Evolutionary conservation across 2,329 filamentous ascomycete species (phyloP).

Genomic region (Simplicillium sp.): DNA sequence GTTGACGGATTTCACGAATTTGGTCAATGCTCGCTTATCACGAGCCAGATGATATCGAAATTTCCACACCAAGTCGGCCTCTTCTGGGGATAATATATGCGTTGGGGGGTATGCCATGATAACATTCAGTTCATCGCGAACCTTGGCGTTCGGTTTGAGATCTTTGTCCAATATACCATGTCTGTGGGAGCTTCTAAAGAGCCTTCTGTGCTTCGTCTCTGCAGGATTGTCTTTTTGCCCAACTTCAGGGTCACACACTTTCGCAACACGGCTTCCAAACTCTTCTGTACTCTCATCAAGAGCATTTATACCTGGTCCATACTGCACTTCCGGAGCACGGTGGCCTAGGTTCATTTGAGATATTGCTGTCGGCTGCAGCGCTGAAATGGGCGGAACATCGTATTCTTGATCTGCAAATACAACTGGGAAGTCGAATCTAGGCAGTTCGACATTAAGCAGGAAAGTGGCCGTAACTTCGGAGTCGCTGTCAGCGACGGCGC

Average conservation of each 20-base stretch:
- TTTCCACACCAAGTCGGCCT: slow-evolving; percentile 95
- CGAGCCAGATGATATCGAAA: slow-evolving; percentile 90
- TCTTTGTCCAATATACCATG: slow-evolving; percentile 94
- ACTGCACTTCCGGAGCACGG: slow-evolving; percentile 78
- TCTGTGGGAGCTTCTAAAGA: slow-evolving; percentile 81
- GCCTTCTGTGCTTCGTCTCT: slow-evolving; percentile 84
- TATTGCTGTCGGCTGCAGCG: slow-evolving; percentile 47
- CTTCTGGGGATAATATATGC: slow-evolving; percentile 76
- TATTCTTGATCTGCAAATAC: slow-evolving; percentile 96
- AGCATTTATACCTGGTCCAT: slow-evolving; percentile 80
- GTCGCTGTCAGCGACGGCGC: slow-evolving; percentile 18
- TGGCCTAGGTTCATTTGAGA: slow-evolving; percentile 64
- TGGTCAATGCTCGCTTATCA: slow-evolving; percentile 87
- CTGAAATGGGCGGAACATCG: slow-evolving; percentile 71
- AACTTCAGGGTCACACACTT: slow-evolving; percentile 89
- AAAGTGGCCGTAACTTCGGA: slow-evolving; percentile 49
- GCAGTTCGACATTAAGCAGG: slow-evolving; percentile 81
- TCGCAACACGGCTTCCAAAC: slow-evolving; percentile 56
- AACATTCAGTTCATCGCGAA: slow-evolving; percentile 83
- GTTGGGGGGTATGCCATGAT: slow-evolving; percentile 92
- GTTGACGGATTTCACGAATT: slow-evolving; percentile 95
- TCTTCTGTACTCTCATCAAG: slow-evolving; percentile 41
- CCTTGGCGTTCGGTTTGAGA: slow-evolving; percentile 90
- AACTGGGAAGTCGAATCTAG: slow-evolving; percentile 89
- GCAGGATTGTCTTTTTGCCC: slow-evolving; percentile 85